Evolutionary conservation across 108 stramenopile genomes (phyloP).

Genomic region (Cyclotella atomus): DNA sequence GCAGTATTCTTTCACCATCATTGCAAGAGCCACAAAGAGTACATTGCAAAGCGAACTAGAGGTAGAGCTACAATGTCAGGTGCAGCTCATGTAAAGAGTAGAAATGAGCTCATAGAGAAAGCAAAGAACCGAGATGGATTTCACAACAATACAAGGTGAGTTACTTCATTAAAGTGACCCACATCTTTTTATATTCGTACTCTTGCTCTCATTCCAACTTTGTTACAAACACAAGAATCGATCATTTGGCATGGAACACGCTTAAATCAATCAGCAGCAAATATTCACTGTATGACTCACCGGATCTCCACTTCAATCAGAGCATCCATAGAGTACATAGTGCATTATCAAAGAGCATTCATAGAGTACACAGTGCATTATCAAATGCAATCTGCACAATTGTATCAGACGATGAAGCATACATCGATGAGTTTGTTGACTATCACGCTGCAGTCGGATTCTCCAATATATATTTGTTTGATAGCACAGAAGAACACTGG

Average conservation of each 20-base stretch:
- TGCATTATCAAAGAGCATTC: no score
- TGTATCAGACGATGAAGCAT: conserved; percentile 11
- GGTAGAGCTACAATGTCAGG: conserved; percentile 19
- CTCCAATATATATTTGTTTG: conserved; percentile 13
- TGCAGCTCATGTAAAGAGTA: not conserved
- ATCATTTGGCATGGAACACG: conserved; percentile 12
- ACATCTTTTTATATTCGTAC: not conserved
- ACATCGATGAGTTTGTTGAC: conserved; percentile 23
- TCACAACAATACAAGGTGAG: conserved; percentile 12
- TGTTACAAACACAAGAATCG: not conserved
- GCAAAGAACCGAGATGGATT: conserved; percentile 7
- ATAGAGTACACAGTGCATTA: no score
- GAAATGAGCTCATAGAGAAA: conserved; percentile 3
- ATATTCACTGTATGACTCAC: conserved; percentile 17
- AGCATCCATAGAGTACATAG: not conserved
- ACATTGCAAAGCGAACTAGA: conserved; percentile 15
- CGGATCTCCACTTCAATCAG: not conserved
- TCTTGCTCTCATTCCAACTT: not conserved
- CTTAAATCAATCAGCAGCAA: conserved; percentile 9
- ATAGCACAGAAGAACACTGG: conserved; percentile 9
- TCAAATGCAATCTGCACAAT: conserved; percentile 24
- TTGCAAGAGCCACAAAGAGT: conserved; percentile 25
- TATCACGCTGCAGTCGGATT: conserved; percentile 20
- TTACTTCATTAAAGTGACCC: not conserved
- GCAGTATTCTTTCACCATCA: conserved; percentile 35